Evolutionary conservation across 169 alveolate species (phyloP).

Genomic region (Plasmodium coatneyi): DNA sequence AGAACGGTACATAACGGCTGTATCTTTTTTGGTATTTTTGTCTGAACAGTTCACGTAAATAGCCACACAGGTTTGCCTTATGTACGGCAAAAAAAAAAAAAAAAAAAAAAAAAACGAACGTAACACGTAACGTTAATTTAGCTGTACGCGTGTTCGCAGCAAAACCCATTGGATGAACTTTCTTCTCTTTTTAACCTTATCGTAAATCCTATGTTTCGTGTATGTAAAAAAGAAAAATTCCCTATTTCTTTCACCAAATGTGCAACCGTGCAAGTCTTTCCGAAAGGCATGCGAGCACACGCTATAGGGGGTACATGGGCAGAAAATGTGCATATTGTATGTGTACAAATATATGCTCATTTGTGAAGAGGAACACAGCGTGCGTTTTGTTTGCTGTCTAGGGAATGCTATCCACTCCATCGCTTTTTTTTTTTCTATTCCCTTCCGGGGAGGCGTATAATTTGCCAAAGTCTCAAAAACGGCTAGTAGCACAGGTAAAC

Average conservation of each 20-base stretch:
- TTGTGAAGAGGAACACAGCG: background rate
- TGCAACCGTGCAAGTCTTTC: conserved; percentile 43
- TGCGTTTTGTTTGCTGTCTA: background rate
- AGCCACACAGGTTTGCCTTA: background rate
- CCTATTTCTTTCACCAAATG: background rate
- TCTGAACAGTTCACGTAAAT: background rate
- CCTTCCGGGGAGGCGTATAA: background rate
- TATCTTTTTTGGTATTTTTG: background rate
- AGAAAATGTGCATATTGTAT: background rate
- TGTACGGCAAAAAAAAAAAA: background rate
- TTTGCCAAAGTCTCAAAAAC: background rate
- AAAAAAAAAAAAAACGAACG: background rate
- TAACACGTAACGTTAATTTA: background rate
- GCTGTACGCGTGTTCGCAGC: background rate
- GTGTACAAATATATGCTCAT: background rate
- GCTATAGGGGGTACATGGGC: background rate
- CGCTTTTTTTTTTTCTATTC: background rate
- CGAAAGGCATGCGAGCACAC: background rate
- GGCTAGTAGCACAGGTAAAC: background rate
- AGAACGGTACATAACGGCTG: background rate
- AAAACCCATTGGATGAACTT: background rate
- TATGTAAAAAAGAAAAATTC: background rate
- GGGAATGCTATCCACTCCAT: background rate
- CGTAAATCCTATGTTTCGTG: background rate
- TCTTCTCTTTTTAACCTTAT: background rate